Conservation (phyloP, 2,329 filamentous ascomycete genomes). For the Sclerotinia borealis region DNA sequence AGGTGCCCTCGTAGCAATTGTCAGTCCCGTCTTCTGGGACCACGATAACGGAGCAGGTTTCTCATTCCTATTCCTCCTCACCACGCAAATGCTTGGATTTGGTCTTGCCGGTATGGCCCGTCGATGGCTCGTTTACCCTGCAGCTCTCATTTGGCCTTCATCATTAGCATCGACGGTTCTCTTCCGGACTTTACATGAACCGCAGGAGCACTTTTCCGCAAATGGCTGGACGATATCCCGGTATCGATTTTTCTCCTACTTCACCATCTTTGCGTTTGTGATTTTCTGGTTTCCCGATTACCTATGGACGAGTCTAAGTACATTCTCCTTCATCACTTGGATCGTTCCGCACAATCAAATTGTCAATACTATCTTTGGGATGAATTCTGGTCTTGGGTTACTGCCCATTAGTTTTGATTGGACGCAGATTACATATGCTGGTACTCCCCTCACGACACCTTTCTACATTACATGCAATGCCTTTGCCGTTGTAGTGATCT, state of each 20-base stretch:
- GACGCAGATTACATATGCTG: slow-evolving; percentile 31
- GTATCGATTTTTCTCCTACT: slow-evolving; percentile 40
- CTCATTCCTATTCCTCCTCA: slow-evolving; percentile 44
- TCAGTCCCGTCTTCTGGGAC: slow-evolving; percentile 45
- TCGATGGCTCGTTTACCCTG: slow-evolving; percentile 46
- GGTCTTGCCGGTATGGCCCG: slow-evolving; percentile 46
- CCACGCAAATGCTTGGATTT: slow-evolving; percentile 50
- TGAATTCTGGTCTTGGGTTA: slow-evolving; percentile 37
- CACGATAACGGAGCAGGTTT: slow-evolving; percentile 41
- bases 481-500: neutral
- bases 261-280: slow-evolving; percentile 42
- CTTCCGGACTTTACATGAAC: slow-evolving; percentile 41
- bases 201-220: slow-evolving; percentile 24
- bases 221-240: slow-evolving; percentile 42
- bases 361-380: slow-evolving; percentile 36
- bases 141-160: slow-evolving; percentile 47
- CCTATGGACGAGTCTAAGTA: slow-evolving; percentile 40
- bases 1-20: slow-evolving; percentile 46
- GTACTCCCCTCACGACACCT: slow-evolving; percentile 52
- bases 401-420: slow-evolving; percentile 42
- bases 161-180: slow-evolving; percentile 43
- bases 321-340: slow-evolving; percentile 50
- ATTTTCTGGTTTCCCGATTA: slow-evolving; percentile 48
- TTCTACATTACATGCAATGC: neutral
- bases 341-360: slow-evolving; percentile 41